Conservation (phyloP, 768 basidiomycete genomes). For the Tremella mesenterica region DNA sequence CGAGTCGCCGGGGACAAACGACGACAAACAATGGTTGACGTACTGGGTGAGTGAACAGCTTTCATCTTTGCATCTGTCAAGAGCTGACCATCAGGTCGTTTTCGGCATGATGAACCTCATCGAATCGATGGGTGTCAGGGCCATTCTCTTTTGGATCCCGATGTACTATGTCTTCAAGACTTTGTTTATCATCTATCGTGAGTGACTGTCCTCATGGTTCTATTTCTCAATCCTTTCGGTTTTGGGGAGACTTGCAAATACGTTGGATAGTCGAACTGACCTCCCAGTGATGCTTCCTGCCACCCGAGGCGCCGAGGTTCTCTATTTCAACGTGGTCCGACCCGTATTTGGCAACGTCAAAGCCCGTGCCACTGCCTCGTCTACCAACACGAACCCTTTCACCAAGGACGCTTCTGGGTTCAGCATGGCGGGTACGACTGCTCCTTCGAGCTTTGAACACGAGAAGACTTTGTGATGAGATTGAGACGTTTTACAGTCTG, state of each 20-base stretch:
- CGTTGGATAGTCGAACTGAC: slow-evolving; percentile 7
- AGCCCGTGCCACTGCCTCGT: slow-evolving; percentile 7
- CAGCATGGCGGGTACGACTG: slow-evolving; percentile 37
- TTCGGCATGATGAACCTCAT: slow-evolving; percentile 86
- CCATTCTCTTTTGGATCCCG: slow-evolving; percentile 79
- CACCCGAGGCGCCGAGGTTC: slow-evolving; percentile 70
- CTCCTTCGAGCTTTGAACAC: slow-evolving; percentile 42
- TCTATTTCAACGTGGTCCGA: slow-evolving; percentile 68
- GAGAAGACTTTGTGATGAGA: slow-evolving; percentile 40
- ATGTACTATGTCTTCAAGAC: slow-evolving; percentile 95
- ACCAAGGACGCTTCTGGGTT: slow-evolving; percentile 26
- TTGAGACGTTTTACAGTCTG: no score
- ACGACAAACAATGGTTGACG: slow-evolving; percentile 92
- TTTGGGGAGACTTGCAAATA: not conserved
- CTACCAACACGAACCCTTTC: slow-evolving; percentile 48
- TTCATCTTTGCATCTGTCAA: not conserved
- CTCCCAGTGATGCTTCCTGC: slow-evolving; percentile 31
- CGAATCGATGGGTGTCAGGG: slow-evolving; percentile 71
- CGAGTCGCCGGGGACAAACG: slow-evolving; percentile 65
- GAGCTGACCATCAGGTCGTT: slow-evolving; percentile 49
- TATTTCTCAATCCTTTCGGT: not conserved
- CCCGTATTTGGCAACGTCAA: slow-evolving; percentile 64
- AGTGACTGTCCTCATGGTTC: slow-evolving; percentile 47
- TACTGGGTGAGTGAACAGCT: slow-evolving; percentile 58
- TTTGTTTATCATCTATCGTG: slow-evolving; percentile 81